Evolutionary conservation across 495 filamentous ascomycete species (phyloP), one percentile per base, ranked within the genome.

Genomic region (Penicillium flavigenum): DNA sequence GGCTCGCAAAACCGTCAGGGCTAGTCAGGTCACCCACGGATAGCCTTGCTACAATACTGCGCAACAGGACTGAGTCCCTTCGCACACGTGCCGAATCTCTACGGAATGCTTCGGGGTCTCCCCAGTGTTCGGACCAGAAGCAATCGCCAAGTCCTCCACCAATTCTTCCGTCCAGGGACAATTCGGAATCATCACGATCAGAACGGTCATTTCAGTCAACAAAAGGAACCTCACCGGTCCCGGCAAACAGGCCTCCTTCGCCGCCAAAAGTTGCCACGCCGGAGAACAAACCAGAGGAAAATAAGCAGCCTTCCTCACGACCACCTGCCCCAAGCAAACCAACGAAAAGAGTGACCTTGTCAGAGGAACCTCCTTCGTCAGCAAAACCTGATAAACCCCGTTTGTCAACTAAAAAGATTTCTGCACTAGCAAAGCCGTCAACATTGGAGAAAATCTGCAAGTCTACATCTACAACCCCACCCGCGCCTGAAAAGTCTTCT

Each of bases 11-110:
- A 41, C 63, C 70, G 20, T 60, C 61, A 11, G 61, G 66, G 12
- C 56, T 67, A 16, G 63, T 58, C 1, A 72, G 61, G 47, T 71
- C 70, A 41, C 64, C 67, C n/a, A 71, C 67, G 20, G 72, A 69
- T 48, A 64, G 61, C 26, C 59, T 65, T 17, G 62, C 62, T 10
- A 49, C 52, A 24, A 67, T 65, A 9, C 47, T 71, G n/a, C 68
- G 65, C 16, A 63, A 62, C 22, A 59, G 65, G 5, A 64, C 61
- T 9, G 64, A 68, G 45, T 66, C 60, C 41, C 47, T 68, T 5
- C 65, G 62, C 42, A 63, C 56, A 22, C 60, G 64, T 5, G 67
- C 63, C 8, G 63, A 67, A 19, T 63, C 59, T 17, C 47, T 63
- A 11, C 63, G 64, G 34, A 65, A 57, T 58, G 62, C 56, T 5